These are phyloP conservation scores for Monosporascus sp. DNA, from an alignment of 2,329 filamentous ascomycete genomes.

Conservation along the genomic window DNA sequence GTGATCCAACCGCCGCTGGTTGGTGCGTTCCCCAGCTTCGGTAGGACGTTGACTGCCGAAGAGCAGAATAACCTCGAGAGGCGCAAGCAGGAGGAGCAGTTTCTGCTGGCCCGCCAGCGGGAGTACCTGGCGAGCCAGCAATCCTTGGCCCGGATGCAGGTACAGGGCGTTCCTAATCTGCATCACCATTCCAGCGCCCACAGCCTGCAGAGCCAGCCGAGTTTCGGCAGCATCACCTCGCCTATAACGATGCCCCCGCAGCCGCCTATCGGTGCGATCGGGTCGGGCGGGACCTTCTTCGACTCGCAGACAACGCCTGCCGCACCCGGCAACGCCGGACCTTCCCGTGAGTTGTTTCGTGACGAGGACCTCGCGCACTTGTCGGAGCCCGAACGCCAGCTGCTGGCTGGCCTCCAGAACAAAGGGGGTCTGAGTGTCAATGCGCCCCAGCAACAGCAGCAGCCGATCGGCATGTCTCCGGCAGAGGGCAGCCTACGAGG, in stretches of 20 bases:
- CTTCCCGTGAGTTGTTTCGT: slow-evolving; percentile 49
- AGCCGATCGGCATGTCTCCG: slow-evolving; percentile 32
- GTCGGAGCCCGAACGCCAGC: slow-evolving; percentile 46
- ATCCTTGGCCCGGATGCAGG: slow-evolving; percentile 66
- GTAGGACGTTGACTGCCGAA: slow-evolving; percentile 90
- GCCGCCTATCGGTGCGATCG: slow-evolving; percentile 52
- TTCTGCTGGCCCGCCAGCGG: slow-evolving; percentile 91
- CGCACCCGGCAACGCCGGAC: slow-evolving; percentile 37
- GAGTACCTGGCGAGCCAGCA: slow-evolving; percentile 89
- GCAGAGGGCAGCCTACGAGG: slow-evolving; percentile 36
- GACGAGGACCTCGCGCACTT: slow-evolving; percentile 73
- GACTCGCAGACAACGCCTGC: slow-evolving; percentile 48
- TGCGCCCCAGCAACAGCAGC: slow-evolving; percentile 34
- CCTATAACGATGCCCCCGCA: slow-evolving; percentile 59
- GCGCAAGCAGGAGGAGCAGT: slow-evolving; percentile 96
- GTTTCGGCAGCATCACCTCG: slow-evolving; percentile 91
- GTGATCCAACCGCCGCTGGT: slow-evolving; percentile 83
- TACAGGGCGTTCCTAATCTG: slow-evolving; percentile 53
- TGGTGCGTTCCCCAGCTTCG: slow-evolving; percentile 91
- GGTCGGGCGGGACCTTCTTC: slow-evolving; percentile 64
- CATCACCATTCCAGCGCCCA: slow-evolving; percentile 95
- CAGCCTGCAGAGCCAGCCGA: slow-evolving; percentile 93
- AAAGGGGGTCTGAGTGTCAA: slow-evolving; percentile 24
- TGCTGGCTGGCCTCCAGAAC: slow-evolving; percentile 39
- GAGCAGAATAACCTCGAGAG: slow-evolving; percentile 97